phyloP scores from a whole-genome alignment of 2,329 filamentous ascomycete genomes.

The Orbilia ellipsospora region DNA sequence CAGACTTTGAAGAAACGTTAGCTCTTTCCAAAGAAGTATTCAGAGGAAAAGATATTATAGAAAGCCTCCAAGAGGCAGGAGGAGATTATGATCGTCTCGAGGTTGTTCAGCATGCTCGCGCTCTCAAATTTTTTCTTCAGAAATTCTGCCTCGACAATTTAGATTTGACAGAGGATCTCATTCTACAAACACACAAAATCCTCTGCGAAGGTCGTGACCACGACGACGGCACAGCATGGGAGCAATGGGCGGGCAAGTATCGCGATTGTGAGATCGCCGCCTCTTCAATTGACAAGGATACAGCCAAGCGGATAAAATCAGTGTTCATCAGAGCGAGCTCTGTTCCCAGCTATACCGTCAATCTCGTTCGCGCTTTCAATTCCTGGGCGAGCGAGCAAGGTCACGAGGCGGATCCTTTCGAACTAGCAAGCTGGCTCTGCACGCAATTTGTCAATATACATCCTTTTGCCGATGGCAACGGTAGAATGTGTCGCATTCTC shows the following conservation, averaged over 20 bases:
- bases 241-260: conserved; percentile 30
- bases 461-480: conserved; percentile 31
- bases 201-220: conserved; percentile 10
- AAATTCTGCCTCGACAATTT: background rate
- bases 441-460: conserved; percentile 35
- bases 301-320: conserved; percentile 20
- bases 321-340: conserved; percentile 22
- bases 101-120: conserved; percentile 24
- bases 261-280: conserved; percentile 51
- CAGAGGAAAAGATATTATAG: too few species aligned
- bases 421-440: conserved; percentile 22
- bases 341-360: too few species aligned
- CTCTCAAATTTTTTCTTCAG: conserved; percentile 24
- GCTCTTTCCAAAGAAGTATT: too few species aligned
- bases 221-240: conserved; percentile 26
- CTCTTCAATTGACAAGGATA: background rate
- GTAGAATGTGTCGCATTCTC: conserved; percentile 34
- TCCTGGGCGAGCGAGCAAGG: background rate
- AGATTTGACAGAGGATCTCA: conserved; percentile 4
- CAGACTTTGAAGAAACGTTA: too few species aligned
- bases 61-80: too few species aligned
- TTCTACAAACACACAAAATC: conserved; percentile 29
- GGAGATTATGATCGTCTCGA: too few species aligned
- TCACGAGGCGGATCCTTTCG: conserved; percentile 5
- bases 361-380: too few species aligned